Evolutionary conservation across 441 rosid genomes (phyloP).

Genomic region (Jatropha multifida): DNA sequence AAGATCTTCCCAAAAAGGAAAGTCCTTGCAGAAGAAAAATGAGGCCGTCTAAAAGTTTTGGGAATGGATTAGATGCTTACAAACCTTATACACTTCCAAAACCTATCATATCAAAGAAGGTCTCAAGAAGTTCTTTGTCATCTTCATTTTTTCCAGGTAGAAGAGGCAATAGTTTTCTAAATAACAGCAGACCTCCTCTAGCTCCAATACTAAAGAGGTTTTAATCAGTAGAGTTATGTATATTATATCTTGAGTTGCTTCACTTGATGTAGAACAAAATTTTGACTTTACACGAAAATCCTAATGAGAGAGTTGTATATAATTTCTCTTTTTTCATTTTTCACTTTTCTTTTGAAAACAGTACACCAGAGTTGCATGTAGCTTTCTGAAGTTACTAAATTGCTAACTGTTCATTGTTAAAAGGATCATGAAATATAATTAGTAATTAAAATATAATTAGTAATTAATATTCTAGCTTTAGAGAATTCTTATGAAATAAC

Average conservation of each 20-base stretch:
- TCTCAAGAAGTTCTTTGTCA: constrained; percentile 25
- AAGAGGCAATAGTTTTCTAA: constrained; percentile 29
- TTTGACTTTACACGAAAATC: background rate
- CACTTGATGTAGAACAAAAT: background rate
- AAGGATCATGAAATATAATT: background rate
- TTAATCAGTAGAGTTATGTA: background rate
- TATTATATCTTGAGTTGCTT: background rate
- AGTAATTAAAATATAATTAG: too few relatives aligned
- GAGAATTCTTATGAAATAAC: background rate
- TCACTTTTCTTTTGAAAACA: too few relatives aligned
- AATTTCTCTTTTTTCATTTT: too few relatives aligned
- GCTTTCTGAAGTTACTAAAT: too few relatives aligned
- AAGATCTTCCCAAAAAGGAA: constrained; percentile 52
- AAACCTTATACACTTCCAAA: constrained; percentile 35
- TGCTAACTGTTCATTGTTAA: too few relatives aligned
- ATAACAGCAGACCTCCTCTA: constrained; percentile 31
- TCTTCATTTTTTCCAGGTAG: constrained; percentile 21
- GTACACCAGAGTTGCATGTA: too few relatives aligned
- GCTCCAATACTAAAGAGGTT: constrained; percentile 35
- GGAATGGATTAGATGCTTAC: constrained; percentile 31
- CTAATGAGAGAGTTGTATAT: too few relatives aligned
- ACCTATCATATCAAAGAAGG: constrained; percentile 44
- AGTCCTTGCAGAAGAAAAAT: constrained; percentile 34
- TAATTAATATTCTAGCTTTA: background rate
- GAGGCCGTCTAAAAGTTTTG: constrained; percentile 40